Conservation (phyloP, 164 flowering plant genomes). For the Hamamelis virginiana region DNA sequence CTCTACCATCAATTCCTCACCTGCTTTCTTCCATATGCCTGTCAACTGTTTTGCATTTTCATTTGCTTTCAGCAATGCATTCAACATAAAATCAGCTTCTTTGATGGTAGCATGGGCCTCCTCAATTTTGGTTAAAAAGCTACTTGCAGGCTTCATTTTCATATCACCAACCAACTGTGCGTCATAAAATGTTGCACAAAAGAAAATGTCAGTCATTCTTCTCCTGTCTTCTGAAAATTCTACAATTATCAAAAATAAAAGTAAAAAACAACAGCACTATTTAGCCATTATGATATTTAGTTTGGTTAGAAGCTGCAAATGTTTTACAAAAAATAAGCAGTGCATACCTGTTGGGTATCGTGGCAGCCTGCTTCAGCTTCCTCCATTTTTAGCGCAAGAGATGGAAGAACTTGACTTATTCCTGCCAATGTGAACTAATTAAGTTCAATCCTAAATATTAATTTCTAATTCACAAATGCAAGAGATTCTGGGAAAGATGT, state of each 20-base stretch:
- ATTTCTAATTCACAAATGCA: constrained; percentile 4
- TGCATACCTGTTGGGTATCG: constrained; percentile 14
- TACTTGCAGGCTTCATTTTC: constrained; percentile 25
- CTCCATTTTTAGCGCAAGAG: constrained; percentile 5
- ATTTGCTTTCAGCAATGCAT: constrained; percentile 55
- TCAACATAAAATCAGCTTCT: constrained; percentile 74
- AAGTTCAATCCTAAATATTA: background rate
- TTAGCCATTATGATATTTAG: background rate
- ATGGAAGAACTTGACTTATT: constrained; percentile 9
- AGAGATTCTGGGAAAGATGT: constrained; percentile 9
- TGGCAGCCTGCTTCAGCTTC: constrained; percentile 15
- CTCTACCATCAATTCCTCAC: constrained; percentile 48
- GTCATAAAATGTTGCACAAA: background rate
- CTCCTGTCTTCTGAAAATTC: background rate
- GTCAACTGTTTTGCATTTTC: constrained; percentile 47
- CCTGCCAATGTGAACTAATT: constrained; percentile 23
- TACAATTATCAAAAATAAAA: background rate
- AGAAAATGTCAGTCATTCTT: background rate
- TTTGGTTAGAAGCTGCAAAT: background rate
- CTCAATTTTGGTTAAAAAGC: constrained; percentile 58
- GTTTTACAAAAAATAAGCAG: background rate
- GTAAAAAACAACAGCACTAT: background rate
- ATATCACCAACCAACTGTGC: constrained; percentile 32
- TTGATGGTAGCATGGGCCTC: constrained; percentile 62
- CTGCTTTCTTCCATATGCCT: constrained; percentile 52